phyloP scores from a whole-genome alignment of 2,329 filamentous ascomycete genomes.

The Tolypocladium pustulatum region DNA sequence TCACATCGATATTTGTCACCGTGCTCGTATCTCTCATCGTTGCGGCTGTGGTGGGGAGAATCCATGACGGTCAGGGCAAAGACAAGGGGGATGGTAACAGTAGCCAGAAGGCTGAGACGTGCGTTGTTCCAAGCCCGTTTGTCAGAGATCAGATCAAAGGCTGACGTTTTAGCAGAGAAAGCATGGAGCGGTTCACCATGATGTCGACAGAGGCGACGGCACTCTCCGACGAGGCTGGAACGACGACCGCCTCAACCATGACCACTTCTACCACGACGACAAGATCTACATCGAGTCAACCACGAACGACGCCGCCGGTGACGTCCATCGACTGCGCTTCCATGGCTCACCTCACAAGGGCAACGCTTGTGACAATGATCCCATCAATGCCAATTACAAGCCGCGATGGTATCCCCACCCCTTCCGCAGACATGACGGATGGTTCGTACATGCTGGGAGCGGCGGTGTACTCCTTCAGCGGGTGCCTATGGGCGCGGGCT shows the following conservation, averaged over 20 bases:
- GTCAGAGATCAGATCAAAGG: not conserved
- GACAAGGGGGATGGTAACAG: not conserved
- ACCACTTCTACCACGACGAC: not conserved
- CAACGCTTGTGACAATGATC: not conserved
- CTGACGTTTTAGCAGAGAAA: conserved; percentile 1
- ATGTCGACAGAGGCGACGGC: not conserved
- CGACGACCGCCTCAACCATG: not conserved
- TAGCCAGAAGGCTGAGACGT: not conserved
- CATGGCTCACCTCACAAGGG: not conserved
- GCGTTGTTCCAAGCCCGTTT: not conserved
- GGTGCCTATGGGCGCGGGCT: conserved; percentile 6
- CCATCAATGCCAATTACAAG: not conserved
- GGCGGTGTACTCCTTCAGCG: conserved; percentile 4
- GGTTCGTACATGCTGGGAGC: not conserved
- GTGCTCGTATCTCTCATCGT: conserved; percentile 13
- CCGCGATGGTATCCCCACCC: not conserved
- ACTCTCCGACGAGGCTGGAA: not conserved
- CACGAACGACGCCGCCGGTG: not conserved
- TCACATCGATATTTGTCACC: conserved; percentile 12
- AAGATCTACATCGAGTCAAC: too few species aligned
- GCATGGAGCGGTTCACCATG: conserved; percentile 4
- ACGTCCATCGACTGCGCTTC: conserved; percentile 2
- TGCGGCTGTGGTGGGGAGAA: conserved; percentile 12
- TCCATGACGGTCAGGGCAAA: conserved; percentile 4
- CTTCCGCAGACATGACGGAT: not conserved